Conservation (phyloP, 2,329 filamentous ascomycete species). For the Botrytis fragariae region DNA sequence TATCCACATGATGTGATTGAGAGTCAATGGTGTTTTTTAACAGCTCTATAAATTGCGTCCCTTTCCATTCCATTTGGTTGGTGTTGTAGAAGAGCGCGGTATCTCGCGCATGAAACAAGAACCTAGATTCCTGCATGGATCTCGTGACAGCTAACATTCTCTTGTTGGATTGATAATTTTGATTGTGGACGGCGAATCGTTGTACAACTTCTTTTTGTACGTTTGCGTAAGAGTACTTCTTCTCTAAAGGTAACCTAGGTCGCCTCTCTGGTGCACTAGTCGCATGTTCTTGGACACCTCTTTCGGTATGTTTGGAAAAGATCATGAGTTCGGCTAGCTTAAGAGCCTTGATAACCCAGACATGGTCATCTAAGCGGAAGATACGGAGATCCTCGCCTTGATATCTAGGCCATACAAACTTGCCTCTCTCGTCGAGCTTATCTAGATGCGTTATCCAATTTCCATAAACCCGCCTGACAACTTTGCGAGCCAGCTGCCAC, state of each 20-base stretch:
- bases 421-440: not conserved
- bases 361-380: not conserved
- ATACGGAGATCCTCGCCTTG: not conserved
- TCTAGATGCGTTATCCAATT: not conserved
- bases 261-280: not conserved
- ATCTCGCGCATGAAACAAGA: not conserved
- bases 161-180: not conserved
- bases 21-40: not conserved
- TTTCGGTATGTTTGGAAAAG: rapidly evolving
- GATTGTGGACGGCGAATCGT: not conserved
- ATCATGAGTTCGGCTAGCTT: not conserved
- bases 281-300: not conserved
- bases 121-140: not conserved
- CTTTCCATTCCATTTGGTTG: not conserved
- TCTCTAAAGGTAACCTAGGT: rapidly evolving
- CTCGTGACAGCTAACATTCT: not conserved
- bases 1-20: not conserved
- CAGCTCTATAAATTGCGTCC: not conserved
- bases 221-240: not conserved
- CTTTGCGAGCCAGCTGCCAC: not conserved
- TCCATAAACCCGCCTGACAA: rapidly evolving
- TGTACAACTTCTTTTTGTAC: not conserved
- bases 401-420: not conserved
- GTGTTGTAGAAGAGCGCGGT: not conserved
- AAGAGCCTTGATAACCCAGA: not conserved